Evolutionary conservation across 306 rosid species (phyloP).

Genomic region (Dryas drummondii): DNA sequence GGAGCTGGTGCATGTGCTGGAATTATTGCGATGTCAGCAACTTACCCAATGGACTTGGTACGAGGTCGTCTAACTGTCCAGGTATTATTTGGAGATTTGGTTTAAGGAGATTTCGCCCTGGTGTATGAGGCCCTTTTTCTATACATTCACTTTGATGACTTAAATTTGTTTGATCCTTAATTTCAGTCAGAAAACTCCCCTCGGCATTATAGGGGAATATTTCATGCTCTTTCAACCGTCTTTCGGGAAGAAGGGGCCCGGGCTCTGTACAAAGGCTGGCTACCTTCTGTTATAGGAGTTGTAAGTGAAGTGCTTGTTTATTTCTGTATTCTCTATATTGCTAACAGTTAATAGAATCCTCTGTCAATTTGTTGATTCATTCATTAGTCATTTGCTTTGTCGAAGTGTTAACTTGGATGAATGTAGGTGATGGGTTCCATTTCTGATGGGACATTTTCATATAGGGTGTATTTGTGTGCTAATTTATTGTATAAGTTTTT

Average conservation of each 20-base stretch:
- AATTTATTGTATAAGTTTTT: not conserved
- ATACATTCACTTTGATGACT: constrained; percentile 10
- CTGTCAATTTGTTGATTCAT: not conserved
- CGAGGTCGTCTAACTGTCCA: constrained; percentile 72
- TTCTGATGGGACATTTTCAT: constrained; percentile 2
- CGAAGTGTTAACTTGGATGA: not conserved
- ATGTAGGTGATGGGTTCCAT: not conserved
- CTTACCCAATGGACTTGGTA: constrained; percentile 69
- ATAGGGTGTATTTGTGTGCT: not conserved
- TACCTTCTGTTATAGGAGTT: constrained; percentile 74
- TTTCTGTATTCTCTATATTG: not conserved
- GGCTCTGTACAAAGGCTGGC: constrained; percentile 67
- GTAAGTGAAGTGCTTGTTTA: constrained; percentile 39
- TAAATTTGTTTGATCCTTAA: constrained; percentile 14
- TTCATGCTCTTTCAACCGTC: constrained; percentile 61
- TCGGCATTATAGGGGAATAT: constrained; percentile 61
- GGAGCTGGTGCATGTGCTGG: constrained; percentile 85
- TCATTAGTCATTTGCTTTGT: not conserved
- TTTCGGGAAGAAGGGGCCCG: constrained; percentile 70
- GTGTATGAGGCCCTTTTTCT: constrained; percentile 1
- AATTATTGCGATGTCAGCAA: constrained; percentile 77
- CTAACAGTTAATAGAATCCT: not conserved
- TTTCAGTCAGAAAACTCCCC: constrained; percentile 54
- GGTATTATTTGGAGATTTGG: constrained; percentile 34
- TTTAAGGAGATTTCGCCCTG: constrained; percentile 8